Conservation (phyloP, 192 early-diverging fungal genomes). For the Dimargaris cristalligena region DNA sequence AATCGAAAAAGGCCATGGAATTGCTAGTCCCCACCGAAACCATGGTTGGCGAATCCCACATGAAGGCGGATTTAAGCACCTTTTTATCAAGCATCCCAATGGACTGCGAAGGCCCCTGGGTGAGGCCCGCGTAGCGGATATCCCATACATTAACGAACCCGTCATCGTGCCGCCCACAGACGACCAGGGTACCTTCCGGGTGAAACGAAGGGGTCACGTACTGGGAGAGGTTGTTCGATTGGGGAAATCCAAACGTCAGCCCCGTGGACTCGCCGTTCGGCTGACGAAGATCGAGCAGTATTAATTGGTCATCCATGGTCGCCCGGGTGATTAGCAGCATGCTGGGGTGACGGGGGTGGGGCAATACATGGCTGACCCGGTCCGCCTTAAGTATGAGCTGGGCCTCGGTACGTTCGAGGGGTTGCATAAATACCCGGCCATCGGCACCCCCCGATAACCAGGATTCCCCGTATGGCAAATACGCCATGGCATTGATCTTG, state of each 20-base stretch:
- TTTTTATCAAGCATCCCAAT: not conserved
- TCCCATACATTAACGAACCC: slow-evolving; percentile 4
- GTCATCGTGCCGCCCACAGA: slow-evolving; percentile 2
- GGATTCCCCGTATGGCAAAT: not conserved
- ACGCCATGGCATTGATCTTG: not conserved
- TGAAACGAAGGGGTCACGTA: not conserved
- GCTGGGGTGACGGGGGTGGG: not conserved
- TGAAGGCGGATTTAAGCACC: not conserved
- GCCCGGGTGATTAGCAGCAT: not conserved
- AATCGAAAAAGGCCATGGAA: slow-evolving; percentile 1
- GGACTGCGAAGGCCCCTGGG: not conserved
- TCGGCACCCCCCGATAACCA: slow-evolving; percentile 3
- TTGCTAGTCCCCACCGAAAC: not conserved
- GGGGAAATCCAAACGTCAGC: slow-evolving; percentile 6
- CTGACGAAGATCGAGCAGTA: not conserved
- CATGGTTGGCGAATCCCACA: not conserved
- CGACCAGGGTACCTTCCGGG: not conserved
- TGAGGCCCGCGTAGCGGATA: not conserved
- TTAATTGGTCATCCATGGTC: not conserved
- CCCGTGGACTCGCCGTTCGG: not conserved
- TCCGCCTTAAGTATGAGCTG: not conserved
- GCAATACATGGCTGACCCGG: not conserved
- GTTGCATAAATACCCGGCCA: slow-evolving; percentile 1
- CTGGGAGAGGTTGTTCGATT: not conserved
- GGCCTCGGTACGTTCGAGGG: not conserved